phyloP scores from a whole-genome alignment of 768 basidiomycete species.

The Cytidiella melzeri region DNA sequence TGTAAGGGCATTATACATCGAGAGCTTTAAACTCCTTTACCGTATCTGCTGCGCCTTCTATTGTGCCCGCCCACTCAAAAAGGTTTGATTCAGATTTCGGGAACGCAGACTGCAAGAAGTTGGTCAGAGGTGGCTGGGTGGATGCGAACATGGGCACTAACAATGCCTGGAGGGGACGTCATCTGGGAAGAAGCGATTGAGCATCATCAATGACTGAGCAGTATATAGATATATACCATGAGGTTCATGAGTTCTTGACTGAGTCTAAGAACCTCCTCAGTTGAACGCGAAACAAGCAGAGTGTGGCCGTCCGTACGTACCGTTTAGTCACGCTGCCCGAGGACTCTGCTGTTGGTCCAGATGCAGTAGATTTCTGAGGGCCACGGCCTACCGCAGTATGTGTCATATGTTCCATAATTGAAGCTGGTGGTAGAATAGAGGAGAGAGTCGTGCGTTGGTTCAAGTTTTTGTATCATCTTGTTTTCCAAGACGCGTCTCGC shows the following conservation, averaged over 20 bases:
- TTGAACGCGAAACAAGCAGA: not conserved
- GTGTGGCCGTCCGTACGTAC: constrained; percentile 31
- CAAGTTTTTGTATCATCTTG: constrained; percentile 13
- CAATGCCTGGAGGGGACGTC: constrained; percentile 85
- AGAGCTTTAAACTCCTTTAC: constrained; percentile 28
- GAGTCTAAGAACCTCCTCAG: constrained; percentile 37
- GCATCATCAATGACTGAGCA: not conserved
- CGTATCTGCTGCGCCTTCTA: constrained; percentile 75
- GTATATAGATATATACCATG: constrained; percentile 51
- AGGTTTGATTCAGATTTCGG: constrained; percentile 83
- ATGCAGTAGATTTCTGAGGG: constrained; percentile 49
- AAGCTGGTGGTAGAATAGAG: not conserved
- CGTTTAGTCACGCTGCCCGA: constrained; percentile 83
- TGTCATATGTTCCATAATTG: constrained; percentile 67
- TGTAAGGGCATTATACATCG: constrained; percentile 3
- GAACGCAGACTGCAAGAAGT: constrained; percentile 65
- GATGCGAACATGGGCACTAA: constrained; percentile 31
- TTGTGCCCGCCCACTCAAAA: constrained; percentile 87
- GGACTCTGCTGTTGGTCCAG: constrained; percentile 47
- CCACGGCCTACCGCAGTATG: constrained; percentile 56
- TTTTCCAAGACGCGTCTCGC: constrained; percentile 21
- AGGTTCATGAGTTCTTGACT: constrained; percentile 83
- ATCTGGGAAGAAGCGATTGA: constrained; percentile 40
- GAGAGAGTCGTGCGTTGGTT: constrained; percentile 10
- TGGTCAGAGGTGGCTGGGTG: too few species aligned